Base-by-base conservation (phyloP, 345 rosid genomes). In the Erucastrum elatum region DNA sequence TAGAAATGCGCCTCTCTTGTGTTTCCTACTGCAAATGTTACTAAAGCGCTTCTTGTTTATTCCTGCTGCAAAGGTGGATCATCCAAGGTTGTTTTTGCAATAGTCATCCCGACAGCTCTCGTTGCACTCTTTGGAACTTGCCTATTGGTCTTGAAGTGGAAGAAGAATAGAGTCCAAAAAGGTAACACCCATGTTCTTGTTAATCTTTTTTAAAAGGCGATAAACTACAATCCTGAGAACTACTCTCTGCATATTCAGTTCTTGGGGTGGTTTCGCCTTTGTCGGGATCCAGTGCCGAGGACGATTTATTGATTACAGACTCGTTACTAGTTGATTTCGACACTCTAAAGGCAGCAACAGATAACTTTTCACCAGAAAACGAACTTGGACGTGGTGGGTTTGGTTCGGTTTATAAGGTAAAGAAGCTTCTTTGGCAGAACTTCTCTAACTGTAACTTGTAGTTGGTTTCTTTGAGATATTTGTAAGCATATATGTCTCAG, bases 371-470 rank as follows among this genome's bases (percentile, higher is more conserved):
- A 3, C 17, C 60, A 0, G 83, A 78, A 8, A 83, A 80, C 5
- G 87, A 85, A 79, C 80, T 88, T 8, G 90, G 90, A 21, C 79
- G 85, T 69, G 90, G 92, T 34, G 93, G 93, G 37, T 87, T 87
- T 79, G 93, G 93, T 56, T 77, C 66, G 12, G 93, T 89, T 77
- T 87, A 86, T 70, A 85, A 85, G 86, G 89, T 70, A 41, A 55
- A 10, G 65, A 2, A 29, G 2, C 3, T 29, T 29, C 3, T 29
- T 29, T 29, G 2, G 3, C 30, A 29, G 3, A 29, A 29, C 53
- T 49, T 51, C 34, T 60, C 44, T 11, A 12, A 65, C 68, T 60
- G 10, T 60, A 66, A 65, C 30, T 16, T 72, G 21, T 27, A 8
- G 10, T 46, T 59, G 6, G 1, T 75, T 37, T 27, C 15, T 59